Conservation (phyloP, 441 rosid genomes). For the Bruguiera hainesii region DNA sequence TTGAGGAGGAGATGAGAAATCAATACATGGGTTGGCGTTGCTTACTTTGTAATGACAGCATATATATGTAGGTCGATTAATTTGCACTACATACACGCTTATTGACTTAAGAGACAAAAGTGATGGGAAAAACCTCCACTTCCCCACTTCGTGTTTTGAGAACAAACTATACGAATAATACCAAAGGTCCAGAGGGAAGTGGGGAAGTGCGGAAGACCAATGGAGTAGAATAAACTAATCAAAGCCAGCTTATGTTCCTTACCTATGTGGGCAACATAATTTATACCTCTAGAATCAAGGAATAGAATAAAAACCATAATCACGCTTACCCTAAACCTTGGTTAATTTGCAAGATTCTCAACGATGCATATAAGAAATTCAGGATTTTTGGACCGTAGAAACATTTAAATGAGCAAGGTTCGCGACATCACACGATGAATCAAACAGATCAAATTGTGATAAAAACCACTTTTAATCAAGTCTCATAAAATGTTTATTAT, state of each 20-base stretch:
- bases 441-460: too few species aligned
- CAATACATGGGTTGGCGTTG: constrained; percentile 17
- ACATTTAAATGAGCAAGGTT: too few species aligned
- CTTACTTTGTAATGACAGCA: constrained; percentile 6
- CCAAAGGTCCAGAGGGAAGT: too few species aligned
- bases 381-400: neutral
- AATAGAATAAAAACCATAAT: neutral
- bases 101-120: neutral
- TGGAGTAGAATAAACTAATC: too few species aligned
- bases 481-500: too few species aligned
- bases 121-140: too few species aligned
- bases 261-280: neutral
- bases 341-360: too few species aligned
- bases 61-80: constrained; percentile 1
- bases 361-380: neutral
- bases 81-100: neutral
- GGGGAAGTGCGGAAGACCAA: too few species aligned
- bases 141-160: too few species aligned
- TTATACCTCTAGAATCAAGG: neutral
- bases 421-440: too few species aligned
- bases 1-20: constrained; percentile 7
- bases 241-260: constrained; percentile 1
- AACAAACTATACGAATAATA: too few species aligned
- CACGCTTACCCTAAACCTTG: neutral
- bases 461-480: too few species aligned